phyloP scores from a whole-genome alignment of 169 alveolate species.

The Cryptosporidium meleagridis region DNA sequence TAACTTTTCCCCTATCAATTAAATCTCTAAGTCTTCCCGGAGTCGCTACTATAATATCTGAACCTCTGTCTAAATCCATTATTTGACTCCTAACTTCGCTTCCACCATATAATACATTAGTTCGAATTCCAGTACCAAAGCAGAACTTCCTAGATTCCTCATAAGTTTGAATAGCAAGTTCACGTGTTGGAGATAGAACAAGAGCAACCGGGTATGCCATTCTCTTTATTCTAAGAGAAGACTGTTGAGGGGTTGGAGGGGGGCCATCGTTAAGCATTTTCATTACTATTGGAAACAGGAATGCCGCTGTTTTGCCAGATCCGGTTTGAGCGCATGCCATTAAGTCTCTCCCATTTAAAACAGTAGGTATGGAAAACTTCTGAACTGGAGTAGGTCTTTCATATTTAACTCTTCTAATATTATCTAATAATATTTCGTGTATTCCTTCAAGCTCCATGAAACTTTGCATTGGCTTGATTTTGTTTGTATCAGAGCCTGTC shows the following conservation, averaged over 20 bases:
- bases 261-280: slow-evolving; percentile 89
- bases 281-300: slow-evolving; percentile 94
- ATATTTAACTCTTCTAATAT: slow-evolving; percentile 85
- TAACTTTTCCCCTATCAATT: slow-evolving; percentile 84
- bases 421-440: slow-evolving; percentile 80
- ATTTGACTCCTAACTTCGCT: slow-evolving; percentile 88
- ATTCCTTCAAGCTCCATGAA: slow-evolving; percentile 82
- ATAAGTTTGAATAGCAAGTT: slow-evolving; percentile 94
- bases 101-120: slow-evolving; percentile 94
- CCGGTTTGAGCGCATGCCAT: slow-evolving; percentile 99
- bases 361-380: slow-evolving; percentile 93
- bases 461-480: slow-evolving; percentile 82
- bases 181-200: slow-evolving; percentile 97
- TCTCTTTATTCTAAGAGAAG: slow-evolving; percentile 63
- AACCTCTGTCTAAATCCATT: slow-evolving; percentile 92
- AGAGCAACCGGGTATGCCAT: slow-evolving; percentile 77
- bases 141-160: slow-evolving; percentile 91
- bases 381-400: slow-evolving; percentile 95
- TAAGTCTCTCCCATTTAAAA: slow-evolving; percentile 92
- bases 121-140: slow-evolving; percentile 91
- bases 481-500: slow-evolving; percentile 82
- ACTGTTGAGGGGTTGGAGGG: slow-evolving; percentile 80
- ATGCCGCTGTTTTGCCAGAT: slow-evolving; percentile 98
- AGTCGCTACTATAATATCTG: slow-evolving; percentile 95
- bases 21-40: slow-evolving; percentile 96